A percentile compares a stretch with the other conserved stretches of the same genome.
These are phyloP conservation scores for Pulveroboletus sp. DNA, from an alignment of 768 basidiomycete species.

Conservation along the genomic window DNA sequence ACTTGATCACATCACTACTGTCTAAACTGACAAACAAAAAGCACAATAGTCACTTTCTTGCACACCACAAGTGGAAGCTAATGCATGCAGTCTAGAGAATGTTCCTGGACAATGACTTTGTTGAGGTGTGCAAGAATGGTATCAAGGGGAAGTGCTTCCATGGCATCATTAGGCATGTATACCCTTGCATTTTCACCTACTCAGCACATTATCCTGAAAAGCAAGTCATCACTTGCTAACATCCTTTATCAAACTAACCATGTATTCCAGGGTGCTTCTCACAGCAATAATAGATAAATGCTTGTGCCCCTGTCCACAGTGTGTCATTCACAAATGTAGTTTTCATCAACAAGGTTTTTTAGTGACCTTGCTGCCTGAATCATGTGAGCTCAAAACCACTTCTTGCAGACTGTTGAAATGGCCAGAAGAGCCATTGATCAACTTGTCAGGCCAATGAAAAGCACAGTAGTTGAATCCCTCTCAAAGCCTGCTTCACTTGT, in stretches of 20 bases:
- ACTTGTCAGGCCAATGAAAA: neutral
- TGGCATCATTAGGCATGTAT: neutral
- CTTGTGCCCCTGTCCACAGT: slow-evolving; percentile 28
- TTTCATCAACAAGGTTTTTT: slow-evolving; percentile 12
- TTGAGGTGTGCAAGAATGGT: neutral
- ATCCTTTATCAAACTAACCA: neutral
- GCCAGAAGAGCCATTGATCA: slow-evolving; percentile 6
- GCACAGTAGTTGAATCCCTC: neutral
- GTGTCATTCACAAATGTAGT: slow-evolving; percentile 13
- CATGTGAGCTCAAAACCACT: neutral
- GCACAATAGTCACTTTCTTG: neutral
- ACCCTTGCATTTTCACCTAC: neutral
- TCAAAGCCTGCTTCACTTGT: slow-evolving; percentile 2
- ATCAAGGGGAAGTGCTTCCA: neutral
- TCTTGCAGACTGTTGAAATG: neutral
- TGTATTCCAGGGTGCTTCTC: slow-evolving; percentile 19
- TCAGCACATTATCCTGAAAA: neutral
- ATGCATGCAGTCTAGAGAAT: neutral
- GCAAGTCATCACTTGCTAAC: neutral
- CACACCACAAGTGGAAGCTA: neutral
- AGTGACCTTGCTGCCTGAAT: neutral
- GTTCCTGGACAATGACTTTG: neutral
- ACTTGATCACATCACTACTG: no score
- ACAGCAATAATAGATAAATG: slow-evolving; percentile 26
- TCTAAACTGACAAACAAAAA: neutral